phyloP scores from a whole-genome alignment of 768 basidiomycete genomes.

The Russula earlei region DNA sequence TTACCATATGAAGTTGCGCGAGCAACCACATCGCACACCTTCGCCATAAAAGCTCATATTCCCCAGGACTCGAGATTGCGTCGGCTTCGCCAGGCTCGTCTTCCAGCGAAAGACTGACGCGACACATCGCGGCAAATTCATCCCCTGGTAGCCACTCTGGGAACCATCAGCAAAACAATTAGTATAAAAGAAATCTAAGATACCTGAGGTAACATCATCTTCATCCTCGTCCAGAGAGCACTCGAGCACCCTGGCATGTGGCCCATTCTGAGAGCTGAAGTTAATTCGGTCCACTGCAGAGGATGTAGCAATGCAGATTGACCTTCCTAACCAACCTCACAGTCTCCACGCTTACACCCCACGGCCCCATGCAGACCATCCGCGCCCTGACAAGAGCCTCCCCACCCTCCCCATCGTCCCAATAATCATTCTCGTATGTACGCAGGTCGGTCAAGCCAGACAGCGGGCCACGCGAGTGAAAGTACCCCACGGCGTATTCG shows the following conservation, averaged over 20 bases:
- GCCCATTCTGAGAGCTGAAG: slow-evolving; percentile 30
- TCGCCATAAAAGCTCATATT: slow-evolving; percentile 55
- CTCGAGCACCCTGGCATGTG: slow-evolving; percentile 38
- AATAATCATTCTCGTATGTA: slow-evolving; percentile 43
- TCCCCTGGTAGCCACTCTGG: slow-evolving; percentile 60
- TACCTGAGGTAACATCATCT: slow-evolving; percentile 38
- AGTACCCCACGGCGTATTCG: slow-evolving; percentile 46
- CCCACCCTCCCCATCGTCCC: slow-evolving; percentile 42
- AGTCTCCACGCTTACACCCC: slow-evolving; percentile 42
- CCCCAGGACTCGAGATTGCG: slow-evolving; percentile 41
- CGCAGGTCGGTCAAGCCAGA: slow-evolving; percentile 43
- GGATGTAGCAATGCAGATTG: slow-evolving; percentile 14
- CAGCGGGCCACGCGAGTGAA: slow-evolving; percentile 32
- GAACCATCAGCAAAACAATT: background rate
- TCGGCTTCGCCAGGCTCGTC: slow-evolving; percentile 31
- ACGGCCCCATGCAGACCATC: slow-evolving; percentile 47
- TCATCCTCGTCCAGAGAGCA: slow-evolving; percentile 41
- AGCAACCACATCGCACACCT: slow-evolving; percentile 33
- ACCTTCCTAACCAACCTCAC: slow-evolving; percentile 44
- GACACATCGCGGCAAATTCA: slow-evolving; percentile 47
- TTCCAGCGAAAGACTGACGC: slow-evolving; percentile 37
- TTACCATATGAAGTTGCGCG: background rate
- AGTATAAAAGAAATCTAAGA: background rate
- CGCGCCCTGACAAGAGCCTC: slow-evolving; percentile 49
- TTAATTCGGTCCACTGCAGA: background rate